A percentile compares a stretch with the other conserved stretches of the same genome.
Conservation (phyloP, 345 rosid genomes). For the Cardiospermum halicacabum region DNA sequence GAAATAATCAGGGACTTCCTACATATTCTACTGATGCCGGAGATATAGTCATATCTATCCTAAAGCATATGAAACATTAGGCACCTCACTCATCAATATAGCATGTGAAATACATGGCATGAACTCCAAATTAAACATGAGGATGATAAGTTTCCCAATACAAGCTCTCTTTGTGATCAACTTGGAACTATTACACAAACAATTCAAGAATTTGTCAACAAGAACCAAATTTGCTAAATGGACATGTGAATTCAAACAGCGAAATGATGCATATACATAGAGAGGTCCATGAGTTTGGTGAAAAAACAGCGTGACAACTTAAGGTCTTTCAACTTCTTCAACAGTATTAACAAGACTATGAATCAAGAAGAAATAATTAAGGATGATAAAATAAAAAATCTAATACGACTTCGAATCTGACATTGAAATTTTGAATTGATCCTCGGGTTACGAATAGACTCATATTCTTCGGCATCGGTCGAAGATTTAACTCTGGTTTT, state of each 20-base stretch:
- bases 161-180: constrained; percentile 74
- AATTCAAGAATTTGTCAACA: constrained; percentile 1
- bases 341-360: constrained; percentile 28
- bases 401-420: constrained; percentile 36
- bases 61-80: no score
- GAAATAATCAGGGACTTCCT: no score
- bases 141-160: constrained; percentile 95
- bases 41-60: no score
- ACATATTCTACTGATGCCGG: no score
- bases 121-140: constrained; percentile 79
- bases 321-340: constrained; percentile 37
- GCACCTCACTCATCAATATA: no score
- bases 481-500: constrained; percentile 54
- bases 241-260: not conserved
- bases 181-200: constrained; percentile 59
- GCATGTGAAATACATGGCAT: constrained; percentile 71
- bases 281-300: constrained; percentile 72
- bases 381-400: constrained; percentile 27
- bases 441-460: constrained; percentile 19
- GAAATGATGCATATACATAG: constrained; percentile 32
- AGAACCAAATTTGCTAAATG: not conserved
- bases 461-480: constrained; percentile 23
- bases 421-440: constrained; percentile 25
- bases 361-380: constrained; percentile 30
- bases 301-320: constrained; percentile 82